A percentile compares a stretch with the other conserved stretches of the same genome.
Conservation (phyloP, 2,329 filamentous ascomycete species). For the Metarhizium brunneum region DNA sequence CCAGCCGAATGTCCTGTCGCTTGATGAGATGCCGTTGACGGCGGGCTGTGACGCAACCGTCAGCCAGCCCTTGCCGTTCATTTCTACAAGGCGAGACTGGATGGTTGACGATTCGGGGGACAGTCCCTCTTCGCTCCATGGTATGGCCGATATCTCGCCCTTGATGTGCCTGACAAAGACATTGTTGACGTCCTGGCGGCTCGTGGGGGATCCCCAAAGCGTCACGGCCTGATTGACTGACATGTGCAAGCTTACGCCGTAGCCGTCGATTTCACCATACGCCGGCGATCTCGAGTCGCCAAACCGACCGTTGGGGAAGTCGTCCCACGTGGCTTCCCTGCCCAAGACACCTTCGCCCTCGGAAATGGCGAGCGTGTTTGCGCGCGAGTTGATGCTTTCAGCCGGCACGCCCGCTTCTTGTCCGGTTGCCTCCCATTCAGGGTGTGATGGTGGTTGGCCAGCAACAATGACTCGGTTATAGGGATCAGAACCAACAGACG, state of each 20-base stretch:
- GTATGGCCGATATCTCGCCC: constrained; percentile 71
- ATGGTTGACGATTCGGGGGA: constrained; percentile 79
- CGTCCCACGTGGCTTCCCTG: constrained; percentile 95
- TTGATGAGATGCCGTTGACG: constrained; percentile 74
- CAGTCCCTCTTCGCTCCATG: constrained; percentile 88
- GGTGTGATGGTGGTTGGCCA: constrained; percentile 46
- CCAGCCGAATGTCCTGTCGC: constrained; percentile 81
- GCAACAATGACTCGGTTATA: constrained; percentile 82
- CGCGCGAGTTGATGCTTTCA: constrained; percentile 64
- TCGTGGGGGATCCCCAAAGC: constrained; percentile 75
- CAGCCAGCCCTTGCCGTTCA: constrained; percentile 87
- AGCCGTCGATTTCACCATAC: constrained; percentile 96
- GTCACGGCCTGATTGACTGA: constrained; percentile 73
- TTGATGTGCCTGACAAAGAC: constrained; percentile 76
- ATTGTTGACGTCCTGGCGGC: constrained; percentile 60
- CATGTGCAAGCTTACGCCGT: constrained; percentile 91
- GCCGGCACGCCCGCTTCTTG: constrained; percentile 69
- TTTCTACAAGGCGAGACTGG: constrained; percentile 58
- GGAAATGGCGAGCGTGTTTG: constrained; percentile 84
- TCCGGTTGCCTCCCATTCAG: constrained; percentile 63
- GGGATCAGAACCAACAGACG: constrained; percentile 74
- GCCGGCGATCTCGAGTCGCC: constrained; percentile 88
- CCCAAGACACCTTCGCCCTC: constrained; percentile 86
- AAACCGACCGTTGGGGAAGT: constrained; percentile 94
- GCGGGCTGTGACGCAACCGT: constrained; percentile 92